A percentile compares a stretch with the other conserved stretches of the same genome.
phyloP scores from a whole-genome alignment of 2,329 filamentous ascomycete genomes.

The Talaromyces islandicus region DNA sequence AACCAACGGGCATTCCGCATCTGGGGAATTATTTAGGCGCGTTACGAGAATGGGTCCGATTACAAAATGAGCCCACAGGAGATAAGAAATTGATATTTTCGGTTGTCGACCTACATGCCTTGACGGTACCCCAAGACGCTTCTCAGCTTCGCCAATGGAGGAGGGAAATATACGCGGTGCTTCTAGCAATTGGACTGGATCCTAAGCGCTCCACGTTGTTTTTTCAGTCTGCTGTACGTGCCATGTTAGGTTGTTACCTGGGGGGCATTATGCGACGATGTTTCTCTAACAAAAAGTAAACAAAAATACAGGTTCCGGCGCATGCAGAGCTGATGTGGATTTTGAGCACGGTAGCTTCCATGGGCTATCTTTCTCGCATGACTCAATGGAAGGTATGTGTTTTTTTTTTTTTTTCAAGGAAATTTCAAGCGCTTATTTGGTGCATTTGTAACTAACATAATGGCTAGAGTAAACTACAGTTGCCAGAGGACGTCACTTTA shows the following conservation, averaged over 20 bases:
- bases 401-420: background rate
- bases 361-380: slow-evolving; percentile 95
- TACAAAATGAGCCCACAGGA: slow-evolving; percentile 60
- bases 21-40: slow-evolving; percentile 94
- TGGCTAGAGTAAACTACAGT: slow-evolving; percentile 63
- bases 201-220: slow-evolving; percentile 74
- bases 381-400: slow-evolving; percentile 96
- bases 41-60: slow-evolving; percentile 73
- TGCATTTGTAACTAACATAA: slow-evolving; percentile 1
- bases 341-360: slow-evolving; percentile 81
- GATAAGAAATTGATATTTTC: slow-evolving; percentile 69
- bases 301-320: slow-evolving; percentile 55
- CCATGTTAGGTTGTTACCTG: background rate
- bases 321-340: slow-evolving; percentile 97
- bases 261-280: slow-evolving; percentile 1
- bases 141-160: slow-evolving; percentile 57
- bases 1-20: slow-evolving; percentile 90
- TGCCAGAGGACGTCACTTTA: slow-evolving; percentile 54
- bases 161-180: slow-evolving; percentile 68
- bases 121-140: slow-evolving; percentile 69
- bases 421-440: background rate
- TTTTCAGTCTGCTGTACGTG: slow-evolving; percentile 66
- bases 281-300: background rate
- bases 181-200: slow-evolving; percentile 79
- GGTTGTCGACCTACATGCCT: slow-evolving; percentile 88